phyloP scores from a whole-genome alignment of 129 eudicot species.

The Chrysanthemum lavandulifolium region DNA sequence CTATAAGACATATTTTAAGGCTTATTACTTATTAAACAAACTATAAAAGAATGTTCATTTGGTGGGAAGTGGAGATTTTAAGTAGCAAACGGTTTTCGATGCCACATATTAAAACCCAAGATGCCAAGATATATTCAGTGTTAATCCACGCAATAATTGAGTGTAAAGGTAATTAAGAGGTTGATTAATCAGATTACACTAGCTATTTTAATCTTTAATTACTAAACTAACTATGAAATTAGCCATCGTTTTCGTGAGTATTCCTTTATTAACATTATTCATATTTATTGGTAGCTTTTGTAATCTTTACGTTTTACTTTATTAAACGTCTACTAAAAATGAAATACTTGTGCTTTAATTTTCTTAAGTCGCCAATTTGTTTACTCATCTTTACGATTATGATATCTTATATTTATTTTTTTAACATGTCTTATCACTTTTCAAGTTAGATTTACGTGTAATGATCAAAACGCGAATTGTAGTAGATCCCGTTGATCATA shows the following conservation, averaged over 20 bases:
- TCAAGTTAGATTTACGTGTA: too few relatives aligned
- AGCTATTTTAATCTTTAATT: neutral
- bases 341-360: too few relatives aligned
- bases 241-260: slow-evolving; percentile 22
- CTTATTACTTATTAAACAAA: too few relatives aligned
- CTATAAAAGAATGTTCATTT: neutral
- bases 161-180: slow-evolving; percentile 31
- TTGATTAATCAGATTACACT: slow-evolving; percentile 33
- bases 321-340: too few relatives aligned
- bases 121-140: slow-evolving; percentile 5
- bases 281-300: neutral
- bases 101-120: slow-evolving; percentile 27
- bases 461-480: too few relatives aligned
- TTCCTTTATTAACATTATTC: slow-evolving; percentile 16
- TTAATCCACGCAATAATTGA: slow-evolving; percentile 31
- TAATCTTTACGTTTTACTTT: neutral
- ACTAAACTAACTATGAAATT: slow-evolving; percentile 9
- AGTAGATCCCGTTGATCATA: too few relatives aligned
- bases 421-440: too few relatives aligned
- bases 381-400: too few relatives aligned
- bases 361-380: too few relatives aligned
- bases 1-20: too few relatives aligned
- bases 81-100: slow-evolving; percentile 16
- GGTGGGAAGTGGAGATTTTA: neutral
- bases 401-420: too few relatives aligned